Conservation (phyloP, 1,139 yeast genomes). For the Zygosaccharomyces sapae region DNA sequence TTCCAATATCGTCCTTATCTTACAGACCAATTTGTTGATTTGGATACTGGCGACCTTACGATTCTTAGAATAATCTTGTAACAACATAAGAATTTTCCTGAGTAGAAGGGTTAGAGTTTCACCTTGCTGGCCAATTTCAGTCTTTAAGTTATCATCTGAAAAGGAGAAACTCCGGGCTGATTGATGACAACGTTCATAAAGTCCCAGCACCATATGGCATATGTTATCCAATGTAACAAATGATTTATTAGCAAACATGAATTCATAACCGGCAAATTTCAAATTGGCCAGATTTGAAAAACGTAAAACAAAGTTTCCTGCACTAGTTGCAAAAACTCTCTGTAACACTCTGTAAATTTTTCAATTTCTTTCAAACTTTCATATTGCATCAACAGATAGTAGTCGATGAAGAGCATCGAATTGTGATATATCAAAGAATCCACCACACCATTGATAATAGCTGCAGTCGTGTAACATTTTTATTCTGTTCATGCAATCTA, state of each 20-base stretch:
- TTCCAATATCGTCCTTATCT: constrained; percentile 20
- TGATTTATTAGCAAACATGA: constrained; percentile 27
- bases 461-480: constrained; percentile 25
- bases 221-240: constrained; percentile 23
- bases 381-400: constrained; percentile 27
- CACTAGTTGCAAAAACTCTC: constrained; percentile 25
- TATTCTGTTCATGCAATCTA: constrained; percentile 22
- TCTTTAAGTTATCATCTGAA: constrained; percentile 10
- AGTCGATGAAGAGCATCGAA: constrained; percentile 23
- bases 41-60: constrained; percentile 25
- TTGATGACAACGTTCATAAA: constrained; percentile 23
- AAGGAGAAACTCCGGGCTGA: constrained; percentile 3
- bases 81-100: constrained; percentile 28
- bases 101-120: constrained; percentile 20
- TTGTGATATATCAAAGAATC: constrained; percentile 31
- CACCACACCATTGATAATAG: constrained; percentile 25
- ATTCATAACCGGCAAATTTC: constrained; percentile 34
- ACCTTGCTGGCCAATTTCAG: constrained; percentile 17
- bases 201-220: constrained; percentile 27
- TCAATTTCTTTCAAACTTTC: constrained; percentile 21
- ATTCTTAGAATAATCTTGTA: constrained; percentile 32
- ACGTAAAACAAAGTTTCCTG: constrained; percentile 32
- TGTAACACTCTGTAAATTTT: constrained; percentile 21
- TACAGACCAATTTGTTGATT: constrained; percentile 19
- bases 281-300: constrained; percentile 33